These are phyloP conservation scores for Candida sp. DNA, from an alignment of 1,139 yeast genomes.

Conservation along the genomic window DNA sequence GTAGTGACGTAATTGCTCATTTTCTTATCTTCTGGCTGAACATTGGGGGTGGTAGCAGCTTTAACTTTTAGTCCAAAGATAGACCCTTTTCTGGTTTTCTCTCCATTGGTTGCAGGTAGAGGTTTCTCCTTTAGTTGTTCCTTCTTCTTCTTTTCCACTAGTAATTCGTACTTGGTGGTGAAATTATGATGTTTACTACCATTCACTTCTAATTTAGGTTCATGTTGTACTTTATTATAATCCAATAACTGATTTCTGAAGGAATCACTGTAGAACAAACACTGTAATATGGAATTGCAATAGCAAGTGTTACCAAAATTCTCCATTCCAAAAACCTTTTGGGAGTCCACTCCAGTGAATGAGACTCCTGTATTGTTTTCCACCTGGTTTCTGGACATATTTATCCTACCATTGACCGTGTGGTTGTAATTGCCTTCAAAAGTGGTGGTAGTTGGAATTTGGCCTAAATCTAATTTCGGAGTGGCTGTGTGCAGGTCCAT, in stretches of 20 bases:
- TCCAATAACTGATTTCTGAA: constrained; percentile 57
- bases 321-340: constrained; percentile 88
- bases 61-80: constrained; percentile 41
- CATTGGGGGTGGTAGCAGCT: constrained; percentile 11
- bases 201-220: constrained; percentile 31
- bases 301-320: constrained; percentile 96
- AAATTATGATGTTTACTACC: constrained; percentile 48
- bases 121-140: constrained; percentile 26
- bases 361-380: neutral
- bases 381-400: neutral
- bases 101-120: constrained; percentile 1
- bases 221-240: constrained; percentile 32
- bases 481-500: neutral
- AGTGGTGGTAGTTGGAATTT: neutral
- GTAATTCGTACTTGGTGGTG: constrained; percentile 42
- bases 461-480: neutral
- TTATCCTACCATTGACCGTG: neutral
- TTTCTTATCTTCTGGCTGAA: constrained; percentile 12
- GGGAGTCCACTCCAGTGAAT: constrained; percentile 55
- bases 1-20: constrained; percentile 20
- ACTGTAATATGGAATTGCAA: constrained; percentile 89
- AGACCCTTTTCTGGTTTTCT: constrained; percentile 29
- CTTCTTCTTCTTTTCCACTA: constrained; percentile 33
- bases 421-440: too few relatives aligned
- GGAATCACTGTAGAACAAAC: constrained; percentile 69